A percentile compares a stretch with the other conserved stretches of the same genome.
These are phyloP conservation scores for Macaranga tanarius DNA, from an alignment of 441 rosid species.

Conservation along the genomic window DNA sequence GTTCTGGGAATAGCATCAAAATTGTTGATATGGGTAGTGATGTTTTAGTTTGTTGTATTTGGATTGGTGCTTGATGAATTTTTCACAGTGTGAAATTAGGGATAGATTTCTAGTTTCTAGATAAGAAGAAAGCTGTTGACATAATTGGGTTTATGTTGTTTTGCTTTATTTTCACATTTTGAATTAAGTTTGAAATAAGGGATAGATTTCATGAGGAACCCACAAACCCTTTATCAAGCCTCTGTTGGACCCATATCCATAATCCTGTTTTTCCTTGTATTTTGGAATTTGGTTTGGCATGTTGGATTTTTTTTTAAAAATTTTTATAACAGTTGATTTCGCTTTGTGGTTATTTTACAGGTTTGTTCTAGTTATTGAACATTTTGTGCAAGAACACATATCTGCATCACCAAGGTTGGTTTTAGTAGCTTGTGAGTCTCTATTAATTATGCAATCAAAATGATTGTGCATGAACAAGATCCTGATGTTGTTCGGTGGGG, in stretches of 20 bases:
- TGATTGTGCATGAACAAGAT: constrained; percentile 48
- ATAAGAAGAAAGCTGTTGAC: background rate
- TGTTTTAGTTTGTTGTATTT: too few relatives aligned
- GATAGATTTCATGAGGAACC: background rate
- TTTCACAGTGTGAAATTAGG: too few relatives aligned
- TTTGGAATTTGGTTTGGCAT: background rate
- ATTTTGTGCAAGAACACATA: constrained; percentile 21
- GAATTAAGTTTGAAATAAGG: too few relatives aligned
- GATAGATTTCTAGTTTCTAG: background rate
- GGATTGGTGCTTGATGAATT: background rate
- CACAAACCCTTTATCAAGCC: background rate
- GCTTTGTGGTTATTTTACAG: constrained; percentile 17
- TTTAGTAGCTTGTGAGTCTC: background rate
- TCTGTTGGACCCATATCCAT: background rate
- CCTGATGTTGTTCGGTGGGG: constrained; percentile 88
- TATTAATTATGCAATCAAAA: constrained; percentile 22
- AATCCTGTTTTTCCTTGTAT: background rate
- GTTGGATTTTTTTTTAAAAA: background rate
- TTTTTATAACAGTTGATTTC: background rate
- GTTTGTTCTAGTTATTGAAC: constrained; percentile 1
- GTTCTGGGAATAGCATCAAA: too few relatives aligned
- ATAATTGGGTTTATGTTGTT: background rate
- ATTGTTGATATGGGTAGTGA: too few relatives aligned
- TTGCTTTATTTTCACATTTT: background rate
- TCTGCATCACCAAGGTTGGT: background rate